These are phyloP conservation scores for Klebsormidium nitens DNA, from an alignment of 139 green algal species.

Conservation along the genomic window DNA sequence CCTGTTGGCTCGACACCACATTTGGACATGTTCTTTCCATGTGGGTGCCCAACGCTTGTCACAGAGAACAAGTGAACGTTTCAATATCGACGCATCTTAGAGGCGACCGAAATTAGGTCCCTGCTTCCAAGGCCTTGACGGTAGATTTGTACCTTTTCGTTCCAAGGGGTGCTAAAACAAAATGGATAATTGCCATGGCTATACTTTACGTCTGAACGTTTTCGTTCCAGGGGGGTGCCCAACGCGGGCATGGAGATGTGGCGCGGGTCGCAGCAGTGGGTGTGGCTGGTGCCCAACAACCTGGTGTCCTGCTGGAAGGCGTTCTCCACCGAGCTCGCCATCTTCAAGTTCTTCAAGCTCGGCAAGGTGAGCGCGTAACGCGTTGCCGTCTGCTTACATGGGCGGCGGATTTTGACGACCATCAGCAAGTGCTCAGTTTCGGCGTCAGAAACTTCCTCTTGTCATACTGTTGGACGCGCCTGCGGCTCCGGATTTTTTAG, in stretches of 20 bases:
- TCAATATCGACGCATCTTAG: too few species aligned
- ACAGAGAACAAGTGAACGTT: too few species aligned
- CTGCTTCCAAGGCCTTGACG: too few species aligned
- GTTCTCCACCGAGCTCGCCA: conserved; percentile 3
- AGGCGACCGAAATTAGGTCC: too few species aligned
- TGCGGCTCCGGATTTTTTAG: too few species aligned
- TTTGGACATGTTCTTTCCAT: too few species aligned
- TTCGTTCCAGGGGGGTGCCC: conserved; percentile 12
- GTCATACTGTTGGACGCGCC: neutral
- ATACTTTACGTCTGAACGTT: too few species aligned
- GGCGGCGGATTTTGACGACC: neutral
- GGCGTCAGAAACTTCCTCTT: neutral
- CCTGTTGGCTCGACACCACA: too few species aligned
- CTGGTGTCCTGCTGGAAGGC: conserved; percentile 25
- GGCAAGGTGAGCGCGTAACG: conserved; percentile 1
- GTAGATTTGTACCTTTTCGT: too few species aligned
- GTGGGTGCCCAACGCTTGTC: too few species aligned
- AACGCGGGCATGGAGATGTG: conserved; percentile 20
- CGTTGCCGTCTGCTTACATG: neutral
- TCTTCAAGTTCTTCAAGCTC: conserved; percentile 11
- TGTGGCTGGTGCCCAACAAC: conserved; percentile 30
- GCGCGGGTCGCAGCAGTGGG: conserved; percentile 22
- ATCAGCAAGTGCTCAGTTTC: neutral
- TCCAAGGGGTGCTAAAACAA: too few species aligned
- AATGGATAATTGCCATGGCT: too few species aligned